These are phyloP conservation scores for Flaveria bidentis DNA, from an alignment of 129 eudicot genomes.

Conservation along the genomic window DNA sequence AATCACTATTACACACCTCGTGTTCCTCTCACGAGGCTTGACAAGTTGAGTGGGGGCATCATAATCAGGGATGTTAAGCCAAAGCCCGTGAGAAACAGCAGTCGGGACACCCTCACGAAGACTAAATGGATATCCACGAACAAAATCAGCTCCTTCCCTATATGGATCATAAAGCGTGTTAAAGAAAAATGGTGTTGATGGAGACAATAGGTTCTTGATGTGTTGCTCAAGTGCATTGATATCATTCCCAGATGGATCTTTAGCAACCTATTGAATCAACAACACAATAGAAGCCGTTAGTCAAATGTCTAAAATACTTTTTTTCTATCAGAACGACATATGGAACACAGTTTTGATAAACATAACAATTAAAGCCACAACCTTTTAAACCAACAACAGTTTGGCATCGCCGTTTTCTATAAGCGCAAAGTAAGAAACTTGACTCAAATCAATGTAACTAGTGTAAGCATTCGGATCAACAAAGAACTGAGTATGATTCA, in stretches of 20 bases:
- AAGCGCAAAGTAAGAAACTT: neutral
- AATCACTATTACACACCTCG: neutral
- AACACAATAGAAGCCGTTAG: neutral
- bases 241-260: constrained; percentile 50
- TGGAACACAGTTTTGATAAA: neutral
- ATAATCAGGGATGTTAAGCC: constrained; percentile 16
- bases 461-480: neutral
- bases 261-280: constrained; percentile 40
- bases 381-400: neutral
- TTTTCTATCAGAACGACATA: neutral
- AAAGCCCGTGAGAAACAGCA: constrained; percentile 9
- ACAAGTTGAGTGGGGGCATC: constrained; percentile 17
- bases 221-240: constrained; percentile 58
- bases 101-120: constrained; percentile 14
- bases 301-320: neutral
- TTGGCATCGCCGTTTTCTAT: neutral
- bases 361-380: neutral
- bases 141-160: constrained; percentile 19
- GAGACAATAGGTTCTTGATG: constrained; percentile 49
- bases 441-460: neutral
- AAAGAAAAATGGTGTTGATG: constrained; percentile 35
- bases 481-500: neutral
- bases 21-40: constrained; percentile 16
- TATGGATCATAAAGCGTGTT: constrained; percentile 13
- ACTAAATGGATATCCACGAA: constrained; percentile 8